Evolutionary conservation across 2,329 filamentous ascomycete species (phyloP), one percentile per base, ranked within the genome.

Genomic region (Aspergillus floridensis): DNA sequence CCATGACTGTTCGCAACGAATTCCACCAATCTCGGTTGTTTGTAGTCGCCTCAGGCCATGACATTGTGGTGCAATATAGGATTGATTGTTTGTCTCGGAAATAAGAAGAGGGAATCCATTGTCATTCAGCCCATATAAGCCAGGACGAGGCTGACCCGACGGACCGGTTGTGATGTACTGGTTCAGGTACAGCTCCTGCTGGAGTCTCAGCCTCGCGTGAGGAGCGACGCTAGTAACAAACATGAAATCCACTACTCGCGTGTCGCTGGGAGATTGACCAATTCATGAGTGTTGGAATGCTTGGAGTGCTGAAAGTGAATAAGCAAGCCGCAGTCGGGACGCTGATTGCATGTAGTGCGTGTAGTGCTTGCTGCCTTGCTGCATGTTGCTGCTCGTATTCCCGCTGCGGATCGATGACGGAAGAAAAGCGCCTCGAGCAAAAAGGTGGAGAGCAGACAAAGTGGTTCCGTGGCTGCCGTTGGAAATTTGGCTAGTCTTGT

Each of bases 381-480:
- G 32, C 32, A 16, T 44, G 38, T 16, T 44, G 16, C 38, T 44
- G 38, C 38, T 44, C n/a, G n/a, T 44, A 44, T 44, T 44, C 38
- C 16, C 14, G 38, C 38, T 44, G 38, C 38, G 38, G 38, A 44
- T 44, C 16, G 38, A 44, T 44, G 38, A 44, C 38, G 38, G 38
- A 16, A 44, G 38, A 44, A 44, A 10, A 19, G 38, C 16, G 16
- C 38, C 38, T 19, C 38, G 38, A 44, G 38, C 32, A 14, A 16
- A 44, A 44, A 44, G 38, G 38, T 44, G 38, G 38, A 44, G 22
- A 22, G 21, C 8, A 16, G 53, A 47, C n/a, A 26, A 54, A 29
- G 38, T 54, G 46, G 52, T 47, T 54, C 52, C 52, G 52, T 54
- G 52, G 38, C 35, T 32, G 52, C 52, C 35, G 52, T 41, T 55